Evolutionary conservation across 805 yeast species (phyloP).

Genomic region (fission yeast (Schizosaccharomyces pombe)): ASM294v3 CU329670.1:4481501-4482000

Average conservation of each 20-base stretch:
- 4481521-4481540: slow-evolving; percentile 6
- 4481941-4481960: too few relatives aligned
- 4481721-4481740: background rate
- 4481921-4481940: background rate
- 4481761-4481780: too few relatives aligned
- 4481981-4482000: slow-evolving; percentile 46
- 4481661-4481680: slow-evolving; percentile 14
- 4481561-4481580: slow-evolving; percentile 11
- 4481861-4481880: too few relatives aligned
- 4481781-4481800: background rate
- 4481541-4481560: slow-evolving; percentile 11
- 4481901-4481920: background rate
- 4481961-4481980: slow-evolving; percentile 24
- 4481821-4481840: too few relatives aligned
- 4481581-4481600: slow-evolving; percentile 13
- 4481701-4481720: background rate
- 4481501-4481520: background rate
- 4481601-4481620: slow-evolving; percentile 13
- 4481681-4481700: slow-evolving; percentile 13
- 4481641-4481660: slow-evolving; percentile 10
- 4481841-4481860: too few relatives aligned
- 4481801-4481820: too few relatives aligned
- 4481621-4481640: slow-evolving; percentile 12
- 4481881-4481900: background rate
- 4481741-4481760: too few relatives aligned